Percentiles rank a stretch among this genome's conserved stretches.
phyloP scores from a whole-genome alignment of 345 rosid species.

The Populus tremula region DNA sequence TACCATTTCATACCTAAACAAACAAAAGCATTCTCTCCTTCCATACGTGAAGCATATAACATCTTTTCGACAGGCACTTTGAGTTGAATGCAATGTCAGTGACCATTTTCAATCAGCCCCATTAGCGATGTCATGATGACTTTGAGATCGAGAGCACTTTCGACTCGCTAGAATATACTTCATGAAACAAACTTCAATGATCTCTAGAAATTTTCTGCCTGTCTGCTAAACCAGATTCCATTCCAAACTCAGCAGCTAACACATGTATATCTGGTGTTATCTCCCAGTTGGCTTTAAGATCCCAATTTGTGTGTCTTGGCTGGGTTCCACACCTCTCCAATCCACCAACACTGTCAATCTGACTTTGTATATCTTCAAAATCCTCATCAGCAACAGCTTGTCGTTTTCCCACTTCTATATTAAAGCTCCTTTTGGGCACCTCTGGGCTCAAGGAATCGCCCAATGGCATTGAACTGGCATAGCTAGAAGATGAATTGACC shows the following conservation, averaged over 20 bases:
- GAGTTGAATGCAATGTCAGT: conserved; percentile 9
- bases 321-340: conserved; percentile 48
- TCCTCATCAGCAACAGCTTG: conserved; percentile 62
- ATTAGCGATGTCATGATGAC: not conserved
- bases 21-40: conserved; percentile 11
- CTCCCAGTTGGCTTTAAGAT: conserved; percentile 46
- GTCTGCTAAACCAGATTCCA: conserved; percentile 32
- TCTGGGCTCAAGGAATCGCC: conserved; percentile 40
- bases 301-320: conserved; percentile 38
- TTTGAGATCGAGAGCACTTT: conserved; percentile 7
- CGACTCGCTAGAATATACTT: not conserved
- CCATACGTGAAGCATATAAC: conserved; percentile 5
- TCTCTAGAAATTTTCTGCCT: conserved; percentile 29
- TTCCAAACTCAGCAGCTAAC: conserved; percentile 44
- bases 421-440: conserved; percentile 41
- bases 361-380: conserved; percentile 54
- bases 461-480: conserved; percentile 27
- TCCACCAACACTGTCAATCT: conserved; percentile 48
- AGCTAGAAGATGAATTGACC: conserved; percentile 37
- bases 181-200: conserved; percentile 18
- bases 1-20: conserved; percentile 12
- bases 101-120: conserved; percentile 7
- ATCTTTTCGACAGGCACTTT: conserved; percentile 6
- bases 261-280: conserved; percentile 35
- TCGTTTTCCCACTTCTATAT: conserved; percentile 47